Conservation (phyloP, 306 rosid species). For the Sechiopsis laciniata region DNA sequence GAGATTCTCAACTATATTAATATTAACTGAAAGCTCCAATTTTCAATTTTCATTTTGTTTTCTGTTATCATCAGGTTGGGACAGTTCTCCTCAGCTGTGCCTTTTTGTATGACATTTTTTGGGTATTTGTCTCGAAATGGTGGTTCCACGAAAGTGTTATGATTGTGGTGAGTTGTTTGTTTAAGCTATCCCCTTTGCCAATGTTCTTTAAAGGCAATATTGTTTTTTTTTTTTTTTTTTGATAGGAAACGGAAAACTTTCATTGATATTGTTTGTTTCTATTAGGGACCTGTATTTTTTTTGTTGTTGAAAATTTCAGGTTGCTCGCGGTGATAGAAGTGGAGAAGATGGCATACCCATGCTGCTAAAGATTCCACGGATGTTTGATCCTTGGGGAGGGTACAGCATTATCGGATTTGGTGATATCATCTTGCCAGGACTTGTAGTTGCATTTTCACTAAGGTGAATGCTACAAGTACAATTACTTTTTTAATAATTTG, state of each 20-base stretch:
- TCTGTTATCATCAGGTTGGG: constrained; percentile 71
- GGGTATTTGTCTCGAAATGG: constrained; percentile 95
- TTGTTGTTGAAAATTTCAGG: constrained; percentile 39
- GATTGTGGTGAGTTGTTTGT: constrained; percentile 80
- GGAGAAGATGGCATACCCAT: constrained; percentile 99
- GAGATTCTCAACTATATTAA: background rate
- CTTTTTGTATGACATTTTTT: constrained; percentile 85
- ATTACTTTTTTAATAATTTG: background rate
- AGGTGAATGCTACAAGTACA: constrained; percentile 44
- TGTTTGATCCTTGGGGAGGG: constrained; percentile 99
- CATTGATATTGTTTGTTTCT: too few relatives aligned
- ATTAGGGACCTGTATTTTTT: constrained; percentile 10
- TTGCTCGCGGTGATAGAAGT: constrained; percentile 95
- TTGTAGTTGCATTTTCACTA: constrained; percentile 84
- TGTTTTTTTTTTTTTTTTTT: constrained; percentile 15
- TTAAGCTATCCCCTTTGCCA: background rate
- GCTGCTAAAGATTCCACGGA: constrained; percentile 92
- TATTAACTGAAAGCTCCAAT: background rate
- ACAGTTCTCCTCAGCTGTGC: constrained; percentile 97
- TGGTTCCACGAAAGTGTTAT: constrained; percentile 99
- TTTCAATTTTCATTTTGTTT: background rate
- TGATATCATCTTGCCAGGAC: constrained; percentile 93
- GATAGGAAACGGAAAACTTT: too few relatives aligned
- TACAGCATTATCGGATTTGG: constrained; percentile 96
- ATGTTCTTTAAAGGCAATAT: background rate